Evolutionary conservation across 768 basidiomycete species (phyloP).

Genomic region (Lentinula sp.): DNA sequence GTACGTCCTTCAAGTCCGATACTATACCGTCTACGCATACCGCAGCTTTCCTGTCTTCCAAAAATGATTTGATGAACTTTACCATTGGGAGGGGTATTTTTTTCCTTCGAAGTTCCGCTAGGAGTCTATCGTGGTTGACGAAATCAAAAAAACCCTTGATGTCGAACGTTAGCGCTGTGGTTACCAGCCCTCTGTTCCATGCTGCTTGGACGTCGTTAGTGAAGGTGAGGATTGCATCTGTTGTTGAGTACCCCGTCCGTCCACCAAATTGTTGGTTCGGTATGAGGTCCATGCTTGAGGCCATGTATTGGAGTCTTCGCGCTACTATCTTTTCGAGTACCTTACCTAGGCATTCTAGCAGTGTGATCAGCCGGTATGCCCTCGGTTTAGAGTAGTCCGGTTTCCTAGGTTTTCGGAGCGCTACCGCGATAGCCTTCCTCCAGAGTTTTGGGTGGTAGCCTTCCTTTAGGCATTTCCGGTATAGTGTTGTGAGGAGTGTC

Average conservation of each 20-base stretch:
- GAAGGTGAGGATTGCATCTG: no score
- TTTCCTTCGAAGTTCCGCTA: slow-evolving; percentile 13
- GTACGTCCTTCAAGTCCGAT: background rate
- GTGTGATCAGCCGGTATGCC: slow-evolving; percentile 27
- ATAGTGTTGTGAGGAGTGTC: slow-evolving; percentile 9
- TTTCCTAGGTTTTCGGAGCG: slow-evolving; percentile 28
- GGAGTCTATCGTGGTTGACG: no score
- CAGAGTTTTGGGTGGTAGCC: slow-evolving; percentile 18
- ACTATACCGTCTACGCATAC: slow-evolving; percentile 16
- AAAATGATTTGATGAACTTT: slow-evolving; percentile 12
- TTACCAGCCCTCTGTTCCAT: no score
- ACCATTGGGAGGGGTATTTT: slow-evolving; percentile 9
- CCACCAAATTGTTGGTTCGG: no score
- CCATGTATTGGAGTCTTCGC: slow-evolving; percentile 15
- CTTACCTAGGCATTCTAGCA: slow-evolving; percentile 29
- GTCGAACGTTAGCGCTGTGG: background rate
- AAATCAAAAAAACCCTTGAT: background rate
- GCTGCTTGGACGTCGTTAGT: no score
- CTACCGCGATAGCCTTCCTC: slow-evolving; percentile 21
- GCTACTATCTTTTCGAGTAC: slow-evolving; percentile 22
- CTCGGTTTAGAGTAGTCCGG: slow-evolving; percentile 25
- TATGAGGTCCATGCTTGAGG: slow-evolving; percentile 17
- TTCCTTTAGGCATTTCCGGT: slow-evolving; percentile 12
- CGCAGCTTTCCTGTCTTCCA: slow-evolving; percentile 12
- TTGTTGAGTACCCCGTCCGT: no score